These are phyloP conservation scores for Globisporangium polare DNA, from an alignment of 352 stramenopile genomes.

Conservation along the genomic window DNA sequence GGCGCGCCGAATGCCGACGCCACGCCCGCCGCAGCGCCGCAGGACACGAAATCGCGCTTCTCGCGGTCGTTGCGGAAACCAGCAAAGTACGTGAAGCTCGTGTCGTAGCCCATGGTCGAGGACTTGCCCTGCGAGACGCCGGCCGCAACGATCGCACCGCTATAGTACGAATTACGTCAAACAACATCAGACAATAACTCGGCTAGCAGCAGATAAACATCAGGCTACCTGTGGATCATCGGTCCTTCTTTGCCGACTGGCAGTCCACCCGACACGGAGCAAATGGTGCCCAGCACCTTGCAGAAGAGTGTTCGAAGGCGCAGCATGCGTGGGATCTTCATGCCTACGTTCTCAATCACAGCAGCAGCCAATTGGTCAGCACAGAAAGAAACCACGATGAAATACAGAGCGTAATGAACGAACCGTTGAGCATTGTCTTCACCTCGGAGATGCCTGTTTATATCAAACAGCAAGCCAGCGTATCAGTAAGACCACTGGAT, in stretches of 20 bases:
- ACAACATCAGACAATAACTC: too few relatives aligned
- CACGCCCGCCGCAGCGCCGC: slow-evolving; percentile 96
- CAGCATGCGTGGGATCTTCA: slow-evolving; percentile 81
- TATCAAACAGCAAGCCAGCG: not conserved
- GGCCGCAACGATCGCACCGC: slow-evolving; percentile 90
- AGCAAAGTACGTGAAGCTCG: slow-evolving; percentile 87
- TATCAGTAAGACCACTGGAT: too few relatives aligned
- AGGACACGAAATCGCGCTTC: slow-evolving; percentile 97
- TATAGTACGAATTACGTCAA: slow-evolving; percentile 21
- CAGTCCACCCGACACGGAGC: slow-evolving; percentile 78
- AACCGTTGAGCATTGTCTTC: slow-evolving; percentile 91
- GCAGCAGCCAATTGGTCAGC: not conserved
- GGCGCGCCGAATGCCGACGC: slow-evolving; percentile 96
- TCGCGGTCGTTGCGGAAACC: slow-evolving; percentile 94
- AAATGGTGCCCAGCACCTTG: slow-evolving; percentile 88
- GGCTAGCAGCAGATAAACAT: too few relatives aligned
- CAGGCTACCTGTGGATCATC: slow-evolving; percentile 83
- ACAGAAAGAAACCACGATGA: not conserved
- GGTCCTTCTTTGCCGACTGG: slow-evolving; percentile 92
- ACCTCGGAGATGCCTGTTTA: slow-evolving; percentile 87
- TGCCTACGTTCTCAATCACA: slow-evolving; percentile 19
- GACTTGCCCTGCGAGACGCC: slow-evolving; percentile 94
- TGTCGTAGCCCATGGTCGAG: slow-evolving; percentile 83
- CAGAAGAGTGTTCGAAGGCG: slow-evolving; percentile 75
- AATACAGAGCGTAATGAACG: not conserved